Conservation (phyloP, 352 stramenopile species). For the Globisporangium parvum region DNA sequence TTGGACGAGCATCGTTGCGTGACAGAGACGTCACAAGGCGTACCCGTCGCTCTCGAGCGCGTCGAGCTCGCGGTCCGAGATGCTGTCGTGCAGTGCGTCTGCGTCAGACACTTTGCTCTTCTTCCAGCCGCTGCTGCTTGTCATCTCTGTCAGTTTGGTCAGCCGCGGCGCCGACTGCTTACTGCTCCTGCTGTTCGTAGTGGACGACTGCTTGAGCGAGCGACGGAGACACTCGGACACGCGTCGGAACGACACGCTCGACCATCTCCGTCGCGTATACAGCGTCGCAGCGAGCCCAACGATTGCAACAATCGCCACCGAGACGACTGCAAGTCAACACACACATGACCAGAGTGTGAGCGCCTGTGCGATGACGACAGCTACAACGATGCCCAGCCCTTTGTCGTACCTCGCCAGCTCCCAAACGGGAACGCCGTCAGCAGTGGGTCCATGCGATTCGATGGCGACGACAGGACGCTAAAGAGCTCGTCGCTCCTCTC, state of each 20-base stretch:
- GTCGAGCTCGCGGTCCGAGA: slow-evolving; percentile 11
- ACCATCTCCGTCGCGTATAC: slow-evolving; percentile 46
- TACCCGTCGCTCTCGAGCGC: slow-evolving; percentile 14
- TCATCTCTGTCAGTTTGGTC: slow-evolving; percentile 5
- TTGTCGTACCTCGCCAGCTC: slow-evolving; percentile 50
- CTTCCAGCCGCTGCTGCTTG: slow-evolving; percentile 7
- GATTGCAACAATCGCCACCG: slow-evolving; percentile 34
- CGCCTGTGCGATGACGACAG: background rate
- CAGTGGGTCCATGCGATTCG: slow-evolving; percentile 17
- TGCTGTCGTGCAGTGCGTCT: background rate
- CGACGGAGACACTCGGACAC: slow-evolving; percentile 10
- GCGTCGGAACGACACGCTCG: slow-evolving; percentile 11
- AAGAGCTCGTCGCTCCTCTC: slow-evolving; percentile 24
- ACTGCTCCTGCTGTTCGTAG: background rate
- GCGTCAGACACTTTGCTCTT: slow-evolving; percentile 13
- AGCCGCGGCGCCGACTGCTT: background rate
- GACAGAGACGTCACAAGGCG: background rate
- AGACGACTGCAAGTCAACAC: slow-evolving; percentile 28
- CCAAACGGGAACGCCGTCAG: slow-evolving; percentile 39
- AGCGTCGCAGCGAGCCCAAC: slow-evolving; percentile 43
- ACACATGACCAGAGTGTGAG: background rate
- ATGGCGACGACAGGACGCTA: slow-evolving; percentile 24
- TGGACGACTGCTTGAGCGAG: slow-evolving; percentile 6
- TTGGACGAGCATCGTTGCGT: no score
- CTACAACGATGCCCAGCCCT: no score